Evolutionary conservation across 768 basidiomycete species (phyloP).

Genomic region (Amanita pseudoporphyria): DNA sequence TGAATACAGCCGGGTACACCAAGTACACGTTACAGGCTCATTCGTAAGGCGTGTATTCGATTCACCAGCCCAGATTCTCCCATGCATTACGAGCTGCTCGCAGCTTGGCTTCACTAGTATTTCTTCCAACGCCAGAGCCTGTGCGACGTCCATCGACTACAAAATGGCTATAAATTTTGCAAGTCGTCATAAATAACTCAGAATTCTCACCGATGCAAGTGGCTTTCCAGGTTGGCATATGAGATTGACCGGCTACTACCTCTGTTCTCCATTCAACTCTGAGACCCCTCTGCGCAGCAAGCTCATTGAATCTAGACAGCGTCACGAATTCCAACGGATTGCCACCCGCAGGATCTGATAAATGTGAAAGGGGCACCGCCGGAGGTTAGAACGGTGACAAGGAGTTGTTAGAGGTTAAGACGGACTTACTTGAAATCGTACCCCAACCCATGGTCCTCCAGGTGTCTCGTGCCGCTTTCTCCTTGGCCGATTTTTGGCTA

Average conservation of each 20-base stretch:
- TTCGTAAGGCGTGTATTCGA: too few relatives aligned
- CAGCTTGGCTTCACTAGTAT: neutral
- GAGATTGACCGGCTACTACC: neutral
- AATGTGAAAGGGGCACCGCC: neutral
- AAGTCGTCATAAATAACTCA: too few relatives aligned
- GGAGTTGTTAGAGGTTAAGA: neutral
- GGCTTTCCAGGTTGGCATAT: neutral
- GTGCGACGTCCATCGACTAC: neutral
- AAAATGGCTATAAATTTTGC: too few relatives aligned
- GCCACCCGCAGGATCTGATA: neutral
- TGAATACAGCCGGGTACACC: too few relatives aligned
- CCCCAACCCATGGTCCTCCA: constrained; percentile 8
- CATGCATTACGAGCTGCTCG: neutral
- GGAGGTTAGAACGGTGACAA: neutral
- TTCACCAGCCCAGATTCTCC: too few relatives aligned
- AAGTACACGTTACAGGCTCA: too few relatives aligned
- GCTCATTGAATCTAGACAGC: too few relatives aligned
- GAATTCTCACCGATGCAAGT: neutral
- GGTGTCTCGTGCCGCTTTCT: constrained; percentile 1
- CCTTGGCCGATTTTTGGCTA: constrained; percentile 1
- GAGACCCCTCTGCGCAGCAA: neutral
- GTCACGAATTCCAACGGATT: too few relatives aligned
- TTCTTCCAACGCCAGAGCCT: neutral
- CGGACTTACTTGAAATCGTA: neutral
- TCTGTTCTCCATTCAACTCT: neutral